A percentile compares a stretch with the other conserved stretches of the same genome.
phyloP scores from a whole-genome alignment of 1,284 basidiomycete species.

The Pholiota adiposa region DNA sequence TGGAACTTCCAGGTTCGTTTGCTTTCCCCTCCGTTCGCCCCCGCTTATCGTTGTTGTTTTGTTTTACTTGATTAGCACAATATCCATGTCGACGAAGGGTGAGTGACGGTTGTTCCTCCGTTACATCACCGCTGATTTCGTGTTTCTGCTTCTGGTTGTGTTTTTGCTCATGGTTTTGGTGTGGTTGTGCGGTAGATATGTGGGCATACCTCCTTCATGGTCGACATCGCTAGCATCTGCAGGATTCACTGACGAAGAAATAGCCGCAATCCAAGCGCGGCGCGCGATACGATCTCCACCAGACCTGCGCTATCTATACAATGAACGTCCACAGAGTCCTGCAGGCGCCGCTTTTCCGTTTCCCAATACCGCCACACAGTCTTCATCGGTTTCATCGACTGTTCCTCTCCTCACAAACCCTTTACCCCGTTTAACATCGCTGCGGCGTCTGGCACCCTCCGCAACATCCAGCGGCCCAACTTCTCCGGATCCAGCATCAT shows the following conservation, averaged over 20 bases:
- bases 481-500: constrained; percentile 20
- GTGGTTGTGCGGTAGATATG: too few species aligned
- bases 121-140: constrained; percentile 11
- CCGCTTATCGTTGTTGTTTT: not conserved
- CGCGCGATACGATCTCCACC: constrained; percentile 42
- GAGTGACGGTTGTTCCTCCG: constrained; percentile 27
- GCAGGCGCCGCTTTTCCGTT: constrained; percentile 19
- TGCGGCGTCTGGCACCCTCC: constrained; percentile 20
- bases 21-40: not conserved
- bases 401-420: constrained; percentile 40
- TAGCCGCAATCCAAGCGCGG: constrained; percentile 60
- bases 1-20: constrained; percentile 75
- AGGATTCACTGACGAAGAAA: constrained; percentile 71
- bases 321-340: constrained; percentile 39
- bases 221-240: constrained; percentile 57
- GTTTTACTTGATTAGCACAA: constrained; percentile 56
- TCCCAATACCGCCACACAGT: too few species aligned
- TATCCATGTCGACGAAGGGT: constrained; percentile 80
- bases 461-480: constrained; percentile 19
- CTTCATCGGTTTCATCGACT: too few species aligned
- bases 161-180: too few species aligned
- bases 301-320: constrained; percentile 32
- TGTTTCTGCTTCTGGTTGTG: not conserved
- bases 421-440: constrained; percentile 46
- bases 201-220: constrained; percentile 78